A percentile compares a stretch with the other conserved stretches of the same genome.
Evolutionary conservation across 306 rosid genomes (phyloP).

Genomic region (Medicago ruthenica): DNA sequence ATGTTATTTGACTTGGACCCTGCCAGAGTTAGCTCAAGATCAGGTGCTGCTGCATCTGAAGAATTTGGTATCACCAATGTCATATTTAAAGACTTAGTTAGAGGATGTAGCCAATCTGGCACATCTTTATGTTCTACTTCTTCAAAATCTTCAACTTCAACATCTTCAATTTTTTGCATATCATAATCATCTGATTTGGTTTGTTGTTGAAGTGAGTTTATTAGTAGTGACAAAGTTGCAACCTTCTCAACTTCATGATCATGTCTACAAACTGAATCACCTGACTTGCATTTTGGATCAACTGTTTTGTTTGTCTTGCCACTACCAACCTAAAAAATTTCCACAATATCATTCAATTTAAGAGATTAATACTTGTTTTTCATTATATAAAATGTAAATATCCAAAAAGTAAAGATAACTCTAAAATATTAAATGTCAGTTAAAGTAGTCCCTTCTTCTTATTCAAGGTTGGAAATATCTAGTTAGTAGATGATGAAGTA

Average conservation of each 20-base stretch:
- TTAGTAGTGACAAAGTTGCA: conserved; percentile 44
- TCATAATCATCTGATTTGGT: conserved; percentile 35
- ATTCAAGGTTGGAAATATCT: too few species aligned
- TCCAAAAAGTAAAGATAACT: background rate
- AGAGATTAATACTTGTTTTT: background rate
- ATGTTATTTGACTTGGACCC: conserved; percentile 43
- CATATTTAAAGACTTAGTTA: conserved; percentile 43
- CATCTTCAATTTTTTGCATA: conserved; percentile 32
- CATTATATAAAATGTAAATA: background rate
- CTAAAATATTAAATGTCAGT: background rate
- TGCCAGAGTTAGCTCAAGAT: conserved; percentile 83
- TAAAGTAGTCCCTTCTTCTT: too few species aligned
- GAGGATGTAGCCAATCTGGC: conserved; percentile 46
- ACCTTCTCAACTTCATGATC: conserved; percentile 35
- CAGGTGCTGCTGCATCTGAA: conserved; percentile 35
- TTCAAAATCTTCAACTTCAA: background rate
- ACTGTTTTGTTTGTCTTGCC: conserved; percentile 31
- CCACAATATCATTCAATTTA: background rate
- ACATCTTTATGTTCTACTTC: background rate
- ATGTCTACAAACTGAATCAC: too few species aligned
- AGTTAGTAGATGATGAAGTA: background rate
- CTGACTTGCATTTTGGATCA: background rate
- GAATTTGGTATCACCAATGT: conserved; percentile 24
- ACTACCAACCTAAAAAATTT: conserved; percentile 53
- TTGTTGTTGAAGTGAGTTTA: conserved; percentile 37